Evolutionary conservation across 305 asterid genomes (phyloP), one percentile per base, ranked within the genome.

Genomic region (Withania somnifera): DNA sequence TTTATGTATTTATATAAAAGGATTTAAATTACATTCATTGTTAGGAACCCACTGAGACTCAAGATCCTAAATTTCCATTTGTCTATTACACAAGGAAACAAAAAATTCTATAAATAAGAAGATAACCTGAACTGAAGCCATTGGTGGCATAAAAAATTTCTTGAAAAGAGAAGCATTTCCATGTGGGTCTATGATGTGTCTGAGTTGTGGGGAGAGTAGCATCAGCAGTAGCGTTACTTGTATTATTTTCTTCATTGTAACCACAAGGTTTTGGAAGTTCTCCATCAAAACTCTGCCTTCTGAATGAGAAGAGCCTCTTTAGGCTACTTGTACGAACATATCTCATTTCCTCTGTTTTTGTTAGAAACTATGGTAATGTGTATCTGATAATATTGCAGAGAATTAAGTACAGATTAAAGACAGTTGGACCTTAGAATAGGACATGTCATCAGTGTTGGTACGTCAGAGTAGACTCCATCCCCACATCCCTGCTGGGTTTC

Each of bases 91-190:
- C n/a, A n/a, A n/a, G n/a, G n/a, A n/a, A n/a, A n/a, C n/a, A 0
- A 5, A 77, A 69, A 13, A 32, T 66, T 66, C 3, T 26, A 50
- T 7, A 26, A 30, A 22, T 14, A 32, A 24, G 9, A 51, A 11
- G 77, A 9, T 63, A 2, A 82, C 99, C 99, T 89, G 93, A 66
- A 87, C 87, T 84, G 64, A 95, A 95, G 1, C 92, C 96, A 82
- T 90, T 85, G 53, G 99, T 95, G 87, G 99, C 97, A n/a, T 89
- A 87, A 68, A 63, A 90, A 85, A 95, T 87, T 89, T 95, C 92
- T 53, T 89, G 86, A 78, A 64, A 94, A 68, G 97, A 90, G 83
- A 91, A 95, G 89, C 99, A 95, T 90, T 86, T 95, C 97, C 98
- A 95, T 3, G 90, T 87, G 88, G 99, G 97, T 58, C 89, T 92